These are phyloP conservation scores for Fraxinus quadrangulata DNA, from an alignment of 257 asterid species.

Conservation along the genomic window DNA sequence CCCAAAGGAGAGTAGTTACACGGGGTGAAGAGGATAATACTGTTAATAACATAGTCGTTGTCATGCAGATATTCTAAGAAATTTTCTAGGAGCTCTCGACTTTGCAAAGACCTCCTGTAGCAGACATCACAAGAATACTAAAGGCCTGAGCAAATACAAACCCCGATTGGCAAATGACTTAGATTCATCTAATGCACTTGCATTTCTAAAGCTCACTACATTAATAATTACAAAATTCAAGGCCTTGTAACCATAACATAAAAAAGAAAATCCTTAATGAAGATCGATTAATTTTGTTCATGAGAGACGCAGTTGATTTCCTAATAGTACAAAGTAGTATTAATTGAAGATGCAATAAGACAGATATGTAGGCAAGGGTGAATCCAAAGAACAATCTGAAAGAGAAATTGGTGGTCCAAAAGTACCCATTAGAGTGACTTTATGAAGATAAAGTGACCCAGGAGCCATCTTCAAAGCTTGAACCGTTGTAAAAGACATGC, in stretches of 20 bases:
- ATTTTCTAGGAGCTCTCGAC: background rate
- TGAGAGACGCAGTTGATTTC: background rate
- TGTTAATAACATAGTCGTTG: no score
- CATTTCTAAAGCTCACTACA: no score
- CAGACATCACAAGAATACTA: background rate
- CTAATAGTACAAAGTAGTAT: background rate
- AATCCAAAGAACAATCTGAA: slow-evolving; percentile 27
- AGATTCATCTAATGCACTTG: no score
- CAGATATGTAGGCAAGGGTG: slow-evolving; percentile 25
- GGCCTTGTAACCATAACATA: no score
- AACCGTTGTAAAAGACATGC: slow-evolving; percentile 32
- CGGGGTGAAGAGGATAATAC: background rate
- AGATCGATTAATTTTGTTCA: background rate
- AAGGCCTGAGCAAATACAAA: background rate
- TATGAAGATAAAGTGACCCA: slow-evolving; percentile 43
- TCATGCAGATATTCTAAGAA: background rate
- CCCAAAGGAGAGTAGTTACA: background rate
- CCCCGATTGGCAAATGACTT: background rate
- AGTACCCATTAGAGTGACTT: slow-evolving; percentile 32
- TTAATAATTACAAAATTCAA: no score
- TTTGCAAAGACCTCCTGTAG: background rate
- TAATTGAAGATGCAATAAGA: slow-evolving; percentile 26
- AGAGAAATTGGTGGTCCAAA: slow-evolving; percentile 46
- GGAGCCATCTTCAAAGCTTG: slow-evolving; percentile 35
- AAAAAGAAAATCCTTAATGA: background rate